Evolutionary conservation across 768 basidiomycete species (phyloP), one percentile per base, ranked within the genome.

Genomic region (Termitomyces sp.): DNA sequence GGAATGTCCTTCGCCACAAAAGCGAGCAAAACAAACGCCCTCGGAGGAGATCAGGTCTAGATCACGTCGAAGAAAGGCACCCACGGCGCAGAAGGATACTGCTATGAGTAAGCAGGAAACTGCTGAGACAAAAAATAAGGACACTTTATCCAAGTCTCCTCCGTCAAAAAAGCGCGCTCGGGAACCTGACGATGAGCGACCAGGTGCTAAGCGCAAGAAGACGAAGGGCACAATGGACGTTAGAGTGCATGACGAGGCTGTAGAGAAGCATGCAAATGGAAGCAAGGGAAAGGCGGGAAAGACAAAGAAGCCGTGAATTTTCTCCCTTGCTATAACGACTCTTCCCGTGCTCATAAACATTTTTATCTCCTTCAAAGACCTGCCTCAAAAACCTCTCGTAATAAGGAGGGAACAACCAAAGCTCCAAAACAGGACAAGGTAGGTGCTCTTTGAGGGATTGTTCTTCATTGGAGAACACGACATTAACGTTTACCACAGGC

Each of bases 131-230:
- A 15, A 12, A 7, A 27, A 22, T 6, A 44, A 53, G 7, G 16
- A 24, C 11, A 15, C 5, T 5, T 30, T 12, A 12, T 20, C 45
- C 15, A 15, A 22, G 20, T 33, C 41, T 34, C 45, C 52, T 18
- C 18, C 30, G 9, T 49, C 54, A 6, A 63, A 41, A 30, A 63
- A 63, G 24, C 59, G 59, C 13, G 20, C 48, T 7, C 57, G 59
- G 42, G 56, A 51, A 20, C 45, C 59, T 9, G 59, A 50, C 1
- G 34, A 41, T 16, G 62, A 58, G 11, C 44, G 2, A n/a, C 7
- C 20, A 11, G 33, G 11, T 18, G 18, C 42, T 20, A 60, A 63
- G 20, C 51, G 50, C 24, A 54, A 54, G 8, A 63, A 57, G 50
- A 31, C 56, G 24, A 36, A 46, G 33, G 11, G 44, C 20, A 12